Percentiles rank a stretch among this genome's conserved stretches.
phyloP scores from a whole-genome alignment of 1,284 basidiomycete species.

The Sparassis latifolia region DNA sequence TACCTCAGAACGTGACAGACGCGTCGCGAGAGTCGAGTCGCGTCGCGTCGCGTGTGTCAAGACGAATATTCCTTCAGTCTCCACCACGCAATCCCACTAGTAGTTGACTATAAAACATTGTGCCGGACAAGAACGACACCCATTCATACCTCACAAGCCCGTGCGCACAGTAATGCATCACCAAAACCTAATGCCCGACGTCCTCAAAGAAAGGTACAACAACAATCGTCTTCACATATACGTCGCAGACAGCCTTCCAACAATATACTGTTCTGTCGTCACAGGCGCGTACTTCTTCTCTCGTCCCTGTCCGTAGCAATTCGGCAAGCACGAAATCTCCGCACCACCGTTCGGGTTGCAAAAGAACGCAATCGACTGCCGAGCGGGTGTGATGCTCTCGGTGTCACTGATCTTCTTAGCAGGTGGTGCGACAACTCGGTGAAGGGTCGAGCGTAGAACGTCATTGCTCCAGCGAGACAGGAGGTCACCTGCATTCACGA shows the following conservation, averaged over 20 bases:
- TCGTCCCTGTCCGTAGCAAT: slow-evolving; percentile 43
- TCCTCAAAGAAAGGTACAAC: no score
- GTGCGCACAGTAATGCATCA: no score
- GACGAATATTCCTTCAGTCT: no score
- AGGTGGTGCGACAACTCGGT: slow-evolving; percentile 74
- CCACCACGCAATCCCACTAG: no score
- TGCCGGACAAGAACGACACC: no score
- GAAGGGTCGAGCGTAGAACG: slow-evolving; percentile 70
- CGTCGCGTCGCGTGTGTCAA: no score
- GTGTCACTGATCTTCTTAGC: slow-evolving; percentile 40
- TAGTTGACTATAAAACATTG: no score
- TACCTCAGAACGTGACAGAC: no score
- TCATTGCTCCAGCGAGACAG: slow-evolving; percentile 84
- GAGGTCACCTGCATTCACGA: slow-evolving; percentile 81
- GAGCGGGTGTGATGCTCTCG: slow-evolving; percentile 51
- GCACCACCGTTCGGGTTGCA: slow-evolving; percentile 77
- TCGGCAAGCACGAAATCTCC: slow-evolving; percentile 68
- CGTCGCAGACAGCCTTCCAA: slow-evolving; percentile 60
- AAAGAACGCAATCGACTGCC: slow-evolving; percentile 85
- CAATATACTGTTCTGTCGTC: slow-evolving; percentile 73
- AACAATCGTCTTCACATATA: slow-evolving; percentile 26
- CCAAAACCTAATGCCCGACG: no score
- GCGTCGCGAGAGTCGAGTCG: no score
- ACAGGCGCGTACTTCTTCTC: slow-evolving; percentile 59
- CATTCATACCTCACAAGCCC: no score